phyloP scores from a whole-genome alignment of 1,284 basidiomycete genomes.

The Ceratobasidium sp. region DNA sequence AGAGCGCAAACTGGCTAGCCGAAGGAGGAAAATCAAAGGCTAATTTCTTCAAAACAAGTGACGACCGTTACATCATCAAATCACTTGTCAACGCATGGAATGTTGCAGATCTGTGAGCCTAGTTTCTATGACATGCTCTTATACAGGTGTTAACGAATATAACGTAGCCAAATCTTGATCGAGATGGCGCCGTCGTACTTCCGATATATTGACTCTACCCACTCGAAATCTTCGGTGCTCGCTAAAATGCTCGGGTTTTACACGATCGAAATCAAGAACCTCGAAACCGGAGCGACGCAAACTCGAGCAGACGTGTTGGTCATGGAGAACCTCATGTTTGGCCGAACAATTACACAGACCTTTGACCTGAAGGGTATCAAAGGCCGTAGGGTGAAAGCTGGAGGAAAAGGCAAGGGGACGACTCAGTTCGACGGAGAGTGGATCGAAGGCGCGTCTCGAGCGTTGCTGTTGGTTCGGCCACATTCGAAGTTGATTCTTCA shows the following conservation, averaged over 20 bases:
- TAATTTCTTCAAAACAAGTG: constrained; percentile 83
- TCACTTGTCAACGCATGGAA: constrained; percentile 87
- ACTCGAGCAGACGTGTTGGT: constrained; percentile 80
- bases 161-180: constrained; percentile 75
- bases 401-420: constrained; percentile 58
- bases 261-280: constrained; percentile 78
- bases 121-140: constrained; percentile 4
- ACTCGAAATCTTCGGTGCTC: constrained; percentile 74
- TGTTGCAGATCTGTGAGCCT: constrained; percentile 80
- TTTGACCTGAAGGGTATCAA: constrained; percentile 88
- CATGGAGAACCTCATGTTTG: constrained; percentile 85
- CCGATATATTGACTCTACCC: constrained; percentile 77
- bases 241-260: constrained; percentile 86
- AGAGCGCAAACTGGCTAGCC: constrained; percentile 76
- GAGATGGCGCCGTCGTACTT: constrained; percentile 84
- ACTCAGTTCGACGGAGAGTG: constrained; percentile 85
- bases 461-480: constrained; percentile 74
- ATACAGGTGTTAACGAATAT: background rate
- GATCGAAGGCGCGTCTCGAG: constrained; percentile 74
- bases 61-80: constrained; percentile 84
- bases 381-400: constrained; percentile 73
- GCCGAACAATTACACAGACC: constrained; percentile 62
- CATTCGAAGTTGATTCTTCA: constrained; percentile 77
- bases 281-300: constrained; percentile 75
- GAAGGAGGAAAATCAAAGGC: constrained; percentile 65